phyloP scores from a whole-genome alignment of 2,329 filamentous ascomycete genomes.

The Pseudocercospora crystallina region DNA sequence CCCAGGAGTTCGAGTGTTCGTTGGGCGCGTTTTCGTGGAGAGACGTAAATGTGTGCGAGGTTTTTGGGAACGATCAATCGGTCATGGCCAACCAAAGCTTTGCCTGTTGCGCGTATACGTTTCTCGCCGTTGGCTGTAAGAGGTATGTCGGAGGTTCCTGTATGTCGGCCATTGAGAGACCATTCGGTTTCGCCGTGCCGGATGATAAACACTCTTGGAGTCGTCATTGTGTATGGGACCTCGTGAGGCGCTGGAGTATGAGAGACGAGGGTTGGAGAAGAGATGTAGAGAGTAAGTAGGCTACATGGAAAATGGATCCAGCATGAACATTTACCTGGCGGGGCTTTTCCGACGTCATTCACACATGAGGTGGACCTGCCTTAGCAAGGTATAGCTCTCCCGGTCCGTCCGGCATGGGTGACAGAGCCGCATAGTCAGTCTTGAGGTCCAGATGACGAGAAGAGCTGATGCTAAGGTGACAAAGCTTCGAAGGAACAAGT shows the following conservation, averaged over 20 bases:
- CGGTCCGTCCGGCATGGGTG: neutral
- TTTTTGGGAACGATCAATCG: slow-evolving; percentile 80
- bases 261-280: neutral
- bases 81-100: slow-evolving; percentile 79
- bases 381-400: neutral
- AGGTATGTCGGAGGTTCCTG: slow-evolving; percentile 78
- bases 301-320: too few species aligned
- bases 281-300: neutral
- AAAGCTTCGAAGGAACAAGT: too few species aligned
- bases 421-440: neutral
- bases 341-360: neutral
- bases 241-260: neutral
- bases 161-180: slow-evolving; percentile 81
- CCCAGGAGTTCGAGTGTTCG: slow-evolving; percentile 86
- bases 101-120: slow-evolving; percentile 64
- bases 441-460: too few species aligned
- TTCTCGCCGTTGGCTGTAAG: slow-evolving; percentile 72
- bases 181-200: slow-evolving; percentile 96
- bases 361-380: neutral
- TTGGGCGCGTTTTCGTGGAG: slow-evolving; percentile 79
- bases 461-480: too few species aligned
- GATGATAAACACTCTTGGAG: slow-evolving; percentile 53
- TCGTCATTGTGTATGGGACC: slow-evolving; percentile 34
- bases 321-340: neutral
- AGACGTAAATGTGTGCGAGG: slow-evolving; percentile 87